Conservation (phyloP, 2,329 filamentous ascomycete genomes). For the Aspergillus aculeatinus region DNA sequence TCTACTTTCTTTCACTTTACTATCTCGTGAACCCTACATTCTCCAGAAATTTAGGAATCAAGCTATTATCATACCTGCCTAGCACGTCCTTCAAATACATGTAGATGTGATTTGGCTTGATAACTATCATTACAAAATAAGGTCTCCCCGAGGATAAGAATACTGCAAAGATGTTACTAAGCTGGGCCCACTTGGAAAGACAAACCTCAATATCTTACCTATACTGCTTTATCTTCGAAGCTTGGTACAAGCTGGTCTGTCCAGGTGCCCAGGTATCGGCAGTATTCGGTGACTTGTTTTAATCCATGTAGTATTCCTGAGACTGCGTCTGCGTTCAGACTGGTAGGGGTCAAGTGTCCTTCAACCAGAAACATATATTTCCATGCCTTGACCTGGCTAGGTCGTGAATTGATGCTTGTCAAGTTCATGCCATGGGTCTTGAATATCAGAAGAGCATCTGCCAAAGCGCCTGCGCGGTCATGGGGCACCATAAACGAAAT, state of each 20-base stretch:
- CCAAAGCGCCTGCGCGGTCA: constrained; percentile 74
- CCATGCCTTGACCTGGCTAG: constrained; percentile 72
- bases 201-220: not conserved
- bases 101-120: not conserved
- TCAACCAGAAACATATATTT: constrained; percentile 96
- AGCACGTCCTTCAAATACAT: not conserved
- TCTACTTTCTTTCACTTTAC: not conserved
- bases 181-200: not conserved
- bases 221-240: not conserved
- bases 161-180: not conserved
- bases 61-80: not conserved
- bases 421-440: constrained; percentile 71
- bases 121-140: not conserved
- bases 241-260: constrained; percentile 29
- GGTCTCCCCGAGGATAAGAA: not conserved
- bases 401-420: constrained; percentile 85
- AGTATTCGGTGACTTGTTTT: constrained; percentile 37
- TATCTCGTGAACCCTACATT: not conserved
- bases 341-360: constrained; percentile 61
- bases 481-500: constrained; percentile 83
- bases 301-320: constrained; percentile 35
- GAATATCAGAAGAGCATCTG: constrained; percentile 78
- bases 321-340: constrained; percentile 30
- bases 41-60: not conserved
- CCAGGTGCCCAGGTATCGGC: constrained; percentile 44